These are phyloP conservation scores for Trichoderma citrinoviride DNA, from an alignment of 2,329 filamentous ascomycete species.

Conservation along the genomic window DNA sequence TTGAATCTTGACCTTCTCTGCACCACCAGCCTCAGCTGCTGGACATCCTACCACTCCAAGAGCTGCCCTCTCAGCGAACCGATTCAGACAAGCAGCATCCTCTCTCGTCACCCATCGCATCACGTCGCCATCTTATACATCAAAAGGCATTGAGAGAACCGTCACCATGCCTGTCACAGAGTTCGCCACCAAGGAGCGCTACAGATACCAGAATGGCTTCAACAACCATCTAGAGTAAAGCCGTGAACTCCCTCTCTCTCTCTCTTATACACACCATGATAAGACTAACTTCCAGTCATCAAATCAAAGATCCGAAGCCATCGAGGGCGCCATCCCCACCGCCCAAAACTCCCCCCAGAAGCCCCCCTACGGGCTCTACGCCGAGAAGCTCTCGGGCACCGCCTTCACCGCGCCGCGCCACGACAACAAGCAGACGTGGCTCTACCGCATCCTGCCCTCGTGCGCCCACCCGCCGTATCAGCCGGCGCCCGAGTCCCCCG, in stretches of 20 bases:
- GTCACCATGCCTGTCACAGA: conserved; percentile 49
- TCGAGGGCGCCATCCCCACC: conserved; percentile 69
- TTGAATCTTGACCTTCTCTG: not conserved
- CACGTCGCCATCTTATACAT: not conserved
- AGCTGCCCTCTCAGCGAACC: not conserved
- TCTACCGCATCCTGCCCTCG: conserved; percentile 67
- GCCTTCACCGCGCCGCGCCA: conserved; percentile 68
- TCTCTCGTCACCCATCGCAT: not conserved
- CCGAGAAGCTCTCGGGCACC: conserved; percentile 74
- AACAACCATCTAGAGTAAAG: conserved; percentile 70
- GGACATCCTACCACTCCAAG: not conserved
- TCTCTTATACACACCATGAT: not conserved
- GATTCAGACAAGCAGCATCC: not conserved
- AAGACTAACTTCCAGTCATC: not conserved
- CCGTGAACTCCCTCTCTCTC: too few species aligned
- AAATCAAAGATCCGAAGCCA: conserved; percentile 70
- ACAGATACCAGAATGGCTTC: conserved; percentile 78
- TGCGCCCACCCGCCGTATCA: conserved; percentile 59
- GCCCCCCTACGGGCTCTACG: conserved; percentile 73
- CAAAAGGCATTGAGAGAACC: not conserved
- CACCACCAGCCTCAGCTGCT: not conserved
- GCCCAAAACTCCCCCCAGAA: conserved; percentile 82
- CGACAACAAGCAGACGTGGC: conserved; percentile 69
- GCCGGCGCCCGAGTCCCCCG: conserved; percentile 38
- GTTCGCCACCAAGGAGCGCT: conserved; percentile 54